Evolutionary conservation across 345 rosid species (phyloP).

Genomic region (Syzygium grande): DNA sequence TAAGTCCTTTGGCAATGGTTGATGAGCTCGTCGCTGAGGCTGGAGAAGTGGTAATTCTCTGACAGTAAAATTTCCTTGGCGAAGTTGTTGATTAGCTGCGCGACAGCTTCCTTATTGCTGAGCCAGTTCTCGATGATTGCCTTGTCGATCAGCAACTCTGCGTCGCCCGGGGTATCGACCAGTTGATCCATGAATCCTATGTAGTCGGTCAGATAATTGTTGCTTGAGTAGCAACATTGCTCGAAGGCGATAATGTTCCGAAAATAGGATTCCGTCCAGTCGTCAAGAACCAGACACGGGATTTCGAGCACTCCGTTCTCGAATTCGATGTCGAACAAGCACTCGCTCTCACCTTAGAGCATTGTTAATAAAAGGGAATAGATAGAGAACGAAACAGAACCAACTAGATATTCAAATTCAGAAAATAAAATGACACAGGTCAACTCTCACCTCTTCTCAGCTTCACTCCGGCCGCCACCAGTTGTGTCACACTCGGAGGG

Average conservation of each 20-base stretch:
- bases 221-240: background rate
- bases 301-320: conserved; percentile 4
- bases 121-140: background rate
- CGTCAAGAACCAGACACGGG: background rate
- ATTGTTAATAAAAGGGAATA: background rate
- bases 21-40: background rate
- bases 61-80: too few relatives aligned
- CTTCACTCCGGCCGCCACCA: background rate
- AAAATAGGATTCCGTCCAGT: background rate
- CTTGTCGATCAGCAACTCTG: background rate
- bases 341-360: background rate
- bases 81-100: background rate
- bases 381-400: background rate
- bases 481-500: too few relatives aligned
- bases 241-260: conserved; percentile 15
- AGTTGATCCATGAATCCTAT: background rate
- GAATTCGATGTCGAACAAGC: conserved; percentile 5
- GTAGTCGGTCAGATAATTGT: background rate
- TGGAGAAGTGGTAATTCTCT: background rate
- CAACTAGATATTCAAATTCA: background rate
- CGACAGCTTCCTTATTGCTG: background rate
- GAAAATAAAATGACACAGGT: background rate
- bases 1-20: background rate
- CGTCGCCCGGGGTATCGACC: background rate
- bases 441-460: background rate